phyloP scores from a whole-genome alignment of 176 grass and related monocot genomes.

The Oryza brachyantha region DNA sequence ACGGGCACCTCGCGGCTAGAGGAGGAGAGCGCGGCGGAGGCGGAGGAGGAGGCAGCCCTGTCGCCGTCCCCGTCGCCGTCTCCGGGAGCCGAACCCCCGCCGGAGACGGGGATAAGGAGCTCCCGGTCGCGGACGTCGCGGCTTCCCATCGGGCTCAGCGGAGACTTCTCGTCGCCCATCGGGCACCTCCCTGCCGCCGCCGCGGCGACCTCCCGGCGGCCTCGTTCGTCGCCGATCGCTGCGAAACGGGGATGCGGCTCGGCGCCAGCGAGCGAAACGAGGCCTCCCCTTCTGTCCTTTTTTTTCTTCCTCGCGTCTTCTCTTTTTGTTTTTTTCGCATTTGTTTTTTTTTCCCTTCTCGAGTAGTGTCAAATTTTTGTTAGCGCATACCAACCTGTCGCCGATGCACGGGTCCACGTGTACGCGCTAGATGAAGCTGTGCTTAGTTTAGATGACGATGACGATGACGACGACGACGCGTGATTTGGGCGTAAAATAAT shows the following conservation, averaged over 20 bases:
- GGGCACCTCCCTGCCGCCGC: not conserved
- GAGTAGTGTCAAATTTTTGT: not conserved
- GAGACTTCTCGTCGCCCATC: conserved; percentile 83
- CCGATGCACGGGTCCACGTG: not conserved
- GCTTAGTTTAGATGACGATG: too few species aligned
- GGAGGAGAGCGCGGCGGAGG: conserved; percentile 60
- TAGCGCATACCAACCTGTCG: not conserved
- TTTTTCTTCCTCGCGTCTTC: not conserved
- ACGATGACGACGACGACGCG: too few species aligned
- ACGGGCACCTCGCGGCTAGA: conserved; percentile 67
- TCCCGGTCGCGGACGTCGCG: conserved; percentile 80
- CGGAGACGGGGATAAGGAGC: conserved; percentile 85
- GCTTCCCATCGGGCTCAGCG: conserved; percentile 56
- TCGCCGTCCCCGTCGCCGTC: conserved; percentile 38
- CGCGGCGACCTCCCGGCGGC: not conserved
- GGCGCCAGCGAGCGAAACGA: conserved; percentile 18
- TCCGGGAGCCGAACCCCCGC: conserved; percentile 34
- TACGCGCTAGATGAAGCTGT: not conserved
- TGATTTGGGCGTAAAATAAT: not conserved
- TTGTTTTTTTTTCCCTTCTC: not conserved
- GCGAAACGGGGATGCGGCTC: conserved; percentile 16
- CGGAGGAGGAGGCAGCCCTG: conserved; percentile 36
- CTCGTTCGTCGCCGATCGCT: conserved; percentile 32
- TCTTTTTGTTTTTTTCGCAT: not conserved
- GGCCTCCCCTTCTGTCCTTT: not conserved